Percentiles rank a stretch among this genome's conserved stretches.
Conservation (phyloP, 176 grass and related monocot species). For the Cymbopogon citratus region DNA sequence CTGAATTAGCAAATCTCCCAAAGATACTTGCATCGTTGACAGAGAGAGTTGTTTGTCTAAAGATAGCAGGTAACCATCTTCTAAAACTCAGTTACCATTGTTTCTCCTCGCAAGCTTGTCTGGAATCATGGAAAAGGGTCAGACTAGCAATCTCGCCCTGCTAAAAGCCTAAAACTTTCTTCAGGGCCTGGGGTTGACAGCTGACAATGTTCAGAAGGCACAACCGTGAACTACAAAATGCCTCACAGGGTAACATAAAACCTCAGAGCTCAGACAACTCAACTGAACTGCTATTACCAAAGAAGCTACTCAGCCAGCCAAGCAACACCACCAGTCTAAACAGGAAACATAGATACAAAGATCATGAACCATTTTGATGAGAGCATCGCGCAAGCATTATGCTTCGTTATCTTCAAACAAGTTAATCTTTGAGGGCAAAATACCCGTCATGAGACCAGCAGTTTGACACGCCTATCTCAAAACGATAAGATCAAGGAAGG, state of each 20-base stretch:
- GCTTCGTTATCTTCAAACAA: background rate
- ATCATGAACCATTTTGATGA: background rate
- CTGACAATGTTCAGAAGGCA: background rate
- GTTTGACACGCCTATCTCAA: background rate
- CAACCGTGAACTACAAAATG: background rate
- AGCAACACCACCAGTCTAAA: background rate
- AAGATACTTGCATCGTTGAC: background rate
- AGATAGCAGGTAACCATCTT: background rate
- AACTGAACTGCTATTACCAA: background rate
- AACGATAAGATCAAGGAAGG: background rate
- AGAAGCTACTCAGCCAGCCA: background rate
- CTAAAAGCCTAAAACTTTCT: background rate
- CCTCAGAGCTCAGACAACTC: background rate
- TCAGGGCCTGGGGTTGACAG: no score
- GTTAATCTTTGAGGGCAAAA: background rate
- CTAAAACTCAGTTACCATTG: background rate
- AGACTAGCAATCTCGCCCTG: background rate
- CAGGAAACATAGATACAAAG: background rate
- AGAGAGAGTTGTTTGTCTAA: no score
- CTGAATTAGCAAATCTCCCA: background rate
- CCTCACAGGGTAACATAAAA: background rate
- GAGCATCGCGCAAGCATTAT: background rate
- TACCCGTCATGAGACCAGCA: no score
- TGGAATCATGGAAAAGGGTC: background rate
- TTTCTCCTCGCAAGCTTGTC: background rate